Evolutionary conservation across 225 moss, liverwort and hornwort genomes (phyloP), one percentile per base, ranked within the genome.

Genomic region (Pseudisothecium myosuroides): DNA sequence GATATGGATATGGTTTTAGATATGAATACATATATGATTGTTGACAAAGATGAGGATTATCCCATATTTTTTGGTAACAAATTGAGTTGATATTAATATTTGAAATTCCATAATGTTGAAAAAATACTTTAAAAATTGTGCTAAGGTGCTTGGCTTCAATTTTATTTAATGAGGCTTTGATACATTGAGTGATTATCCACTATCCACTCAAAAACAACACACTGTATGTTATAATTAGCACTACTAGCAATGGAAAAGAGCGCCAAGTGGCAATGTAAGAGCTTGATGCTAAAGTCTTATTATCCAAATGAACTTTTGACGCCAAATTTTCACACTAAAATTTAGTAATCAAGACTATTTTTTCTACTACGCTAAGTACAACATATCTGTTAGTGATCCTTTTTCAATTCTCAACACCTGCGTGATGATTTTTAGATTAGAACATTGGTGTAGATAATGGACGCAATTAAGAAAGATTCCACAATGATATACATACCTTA

Each of bases 161-260:
- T 36, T 50, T 14, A 8, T 36, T 22, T 0, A 52, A 34, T 52
- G 8, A 76, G 8, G 1, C 21, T 50, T 22, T 52, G 13, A 32
- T 21, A 5, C 21, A 76, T 34, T 9, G 8, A 34, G 8, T 52
- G 14, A 52, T 14, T 22, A 36, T 52, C 32, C 5, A 50, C 22
- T 22, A 36, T 52, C 32, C 5, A 50, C 6, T 75, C 19, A 12
- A 75, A 75, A 21, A 32, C 20, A 49, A 50, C 0, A 5, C 20
- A 50, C 1, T 75, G 3, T 20, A 50, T 21, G 1, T 50, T 50
- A 3, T 11, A 50, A 76, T 76, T 13, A 76, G 21, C 21, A 76
- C 8, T 8, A 21, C n/a, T n/a, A n/a, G n/a, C 1, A 8, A 1
- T 21, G 0, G 21, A 50, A 19, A 34, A 76, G 2, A 50, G 0